Base-by-base conservation (phyloP, 2,329 filamentous ascomycete species). In the Aspergillus novofumigatus region DNA sequence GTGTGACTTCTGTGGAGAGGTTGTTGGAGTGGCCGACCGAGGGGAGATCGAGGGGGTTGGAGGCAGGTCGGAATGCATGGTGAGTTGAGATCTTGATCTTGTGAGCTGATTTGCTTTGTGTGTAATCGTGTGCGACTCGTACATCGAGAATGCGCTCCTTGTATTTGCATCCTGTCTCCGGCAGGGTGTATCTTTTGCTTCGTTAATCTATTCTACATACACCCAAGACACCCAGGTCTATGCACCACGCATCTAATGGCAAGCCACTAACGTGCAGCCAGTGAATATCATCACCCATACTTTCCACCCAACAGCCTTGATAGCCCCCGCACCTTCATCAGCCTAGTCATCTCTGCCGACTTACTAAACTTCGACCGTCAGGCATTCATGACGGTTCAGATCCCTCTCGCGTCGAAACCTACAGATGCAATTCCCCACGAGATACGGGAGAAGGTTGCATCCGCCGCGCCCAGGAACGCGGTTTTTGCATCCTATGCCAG, bases 211-310 rank as follows among this genome's bases (percentile, higher is more conserved):
- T 17, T 35, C 11, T 35, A 17, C 14, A 35, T 35, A 35, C 32
- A 17, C 11, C 14, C 11, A 35, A 35, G 14, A 35, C 4, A 7
- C 32, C 32, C 32, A 35, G 11, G 14, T 35, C 11, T 14, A 35
- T 11, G 11, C 32, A 14, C 32, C 32, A 35, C 29, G 32, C 32
- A 14, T 14, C 32, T 35, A 35, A 35, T 35, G 32, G 3, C 32
- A 35, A 35, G 7, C 32, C 32, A 6, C 32, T 35, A 17, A 35
- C 32, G 4, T 23, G 32, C 35, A 42, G 29, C 23, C 29, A 75
- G 72, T 74, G 7, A 72, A 69, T 38, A 41, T 72, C 20, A 72
- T 74, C 58, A 72, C 69, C 7, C 72, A 75, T 56, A 70, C 69
- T 9, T 73, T 75, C 62, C 65, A 69, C 23, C 72, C 72, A 4